Base-by-base conservation (phyloP, 257 asterid species). In the Solanum sparsipilum region DNA sequence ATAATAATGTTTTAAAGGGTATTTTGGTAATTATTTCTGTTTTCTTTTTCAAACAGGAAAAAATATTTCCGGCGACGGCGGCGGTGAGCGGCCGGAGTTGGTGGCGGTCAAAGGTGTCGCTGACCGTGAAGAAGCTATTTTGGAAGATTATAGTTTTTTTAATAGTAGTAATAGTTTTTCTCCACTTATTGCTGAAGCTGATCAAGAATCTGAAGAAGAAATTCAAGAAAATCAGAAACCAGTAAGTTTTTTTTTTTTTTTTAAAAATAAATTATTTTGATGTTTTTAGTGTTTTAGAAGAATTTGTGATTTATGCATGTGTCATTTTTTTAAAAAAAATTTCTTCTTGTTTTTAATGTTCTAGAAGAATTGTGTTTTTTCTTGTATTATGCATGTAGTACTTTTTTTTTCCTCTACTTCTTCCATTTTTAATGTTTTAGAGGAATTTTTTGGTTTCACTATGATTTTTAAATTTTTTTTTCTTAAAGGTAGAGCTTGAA, bases 111-210 rank as follows among this genome's bases (percentile, higher is more conserved):
- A 91, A 85, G 91, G 91, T 34, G 85, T 11, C 9, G 68, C 41
- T 58, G 23, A 90, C 88, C 46, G 86, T 56, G 92, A 89, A 88
- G 93, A 90, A 67, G 93, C 93, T 48, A 75, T 91, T 20, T 75
- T 94, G 39, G 93, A 85, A 83, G 93, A 90, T 83, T 91, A 89
- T 87, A 68, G 21, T 27, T 27, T 87, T 27, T 27, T 87, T 74
- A 91, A 72, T 60, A 79, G 91, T 82, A 92, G 83, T 84, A 91
- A 46, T 63, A 74, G 91, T 84, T 44, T 90, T 87, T 90, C 94
- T 0, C 92, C 95, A 48, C 93, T 90, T 75, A 91, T 67, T 29
- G 41, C 89, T 84, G 89, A 90, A 86, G 84, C 86, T 44, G 39
- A 79, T 79, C 85, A 79, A 79, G 85, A 79, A 79, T 46, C 13